phyloP scores from a whole-genome alignment of 805 yeast species.

The Lipomyces spencermartinsiae region DNA sequence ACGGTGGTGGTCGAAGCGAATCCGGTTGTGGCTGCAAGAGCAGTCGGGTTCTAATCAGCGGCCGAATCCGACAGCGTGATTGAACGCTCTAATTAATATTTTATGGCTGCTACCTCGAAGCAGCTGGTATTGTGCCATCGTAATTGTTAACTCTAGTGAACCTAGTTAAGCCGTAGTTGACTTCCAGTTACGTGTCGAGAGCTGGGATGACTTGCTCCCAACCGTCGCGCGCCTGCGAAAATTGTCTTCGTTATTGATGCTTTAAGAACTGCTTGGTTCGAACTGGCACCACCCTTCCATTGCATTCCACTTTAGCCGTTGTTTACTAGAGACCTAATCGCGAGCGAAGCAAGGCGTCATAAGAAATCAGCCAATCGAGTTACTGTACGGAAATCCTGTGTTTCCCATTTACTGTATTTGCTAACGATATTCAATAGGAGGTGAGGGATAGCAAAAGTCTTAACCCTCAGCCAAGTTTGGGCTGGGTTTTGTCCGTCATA shows the following conservation, averaged over 20 bases:
- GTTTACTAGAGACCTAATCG: too few species aligned
- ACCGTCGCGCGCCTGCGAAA: neutral
- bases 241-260: neutral
- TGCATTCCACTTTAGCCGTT: too few species aligned
- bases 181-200: neutral
- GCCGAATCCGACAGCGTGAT: neutral
- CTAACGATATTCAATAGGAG: too few species aligned
- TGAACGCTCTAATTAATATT: neutral
- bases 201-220: too few species aligned
- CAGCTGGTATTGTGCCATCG: neutral
- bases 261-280: neutral
- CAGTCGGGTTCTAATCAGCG: neutral
- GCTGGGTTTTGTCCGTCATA: too few species aligned
- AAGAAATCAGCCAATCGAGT: too few species aligned
- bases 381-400: too few species aligned
- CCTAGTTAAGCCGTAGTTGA: neutral
- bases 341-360: too few species aligned
- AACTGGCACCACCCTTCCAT: neutral
- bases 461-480: too few species aligned
- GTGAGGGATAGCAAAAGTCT: too few species aligned
- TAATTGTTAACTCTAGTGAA: neutral
- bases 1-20: neutral
- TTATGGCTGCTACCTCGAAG: neutral
- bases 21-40: neutral
- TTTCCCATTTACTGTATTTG: too few species aligned